Conservation (phyloP, 2,329 filamentous ascomycete species). For the Epichloe gansuensis region DNA sequence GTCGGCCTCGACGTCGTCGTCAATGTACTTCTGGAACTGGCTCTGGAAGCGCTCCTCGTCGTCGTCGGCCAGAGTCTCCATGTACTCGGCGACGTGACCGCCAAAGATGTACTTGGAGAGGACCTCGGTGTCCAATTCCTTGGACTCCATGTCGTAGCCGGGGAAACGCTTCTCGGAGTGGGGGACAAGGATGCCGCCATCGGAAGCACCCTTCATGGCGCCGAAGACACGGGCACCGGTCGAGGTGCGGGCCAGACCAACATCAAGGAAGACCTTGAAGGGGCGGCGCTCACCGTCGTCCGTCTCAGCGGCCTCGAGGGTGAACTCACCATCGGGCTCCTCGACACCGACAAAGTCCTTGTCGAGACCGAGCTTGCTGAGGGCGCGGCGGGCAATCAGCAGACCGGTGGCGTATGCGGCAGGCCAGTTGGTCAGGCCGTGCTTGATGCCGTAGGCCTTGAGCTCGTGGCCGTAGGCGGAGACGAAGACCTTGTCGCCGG, state of each 20-base stretch:
- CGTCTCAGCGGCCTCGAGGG: slow-evolving; percentile 80
- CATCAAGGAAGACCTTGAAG: slow-evolving; percentile 98
- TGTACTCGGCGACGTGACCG: slow-evolving; percentile 98
- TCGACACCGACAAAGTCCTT: slow-evolving; percentile 90
- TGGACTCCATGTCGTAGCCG: slow-evolving; percentile 89
- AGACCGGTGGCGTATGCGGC: slow-evolving; percentile 95
- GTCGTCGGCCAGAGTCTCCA: slow-evolving; percentile 98
- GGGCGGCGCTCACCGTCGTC: slow-evolving; percentile 89
- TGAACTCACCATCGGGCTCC: slow-evolving; percentile 94
- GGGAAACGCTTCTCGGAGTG: slow-evolving; percentile 99
- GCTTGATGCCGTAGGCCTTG: slow-evolving; percentile 90
- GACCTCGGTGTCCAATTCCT: slow-evolving; percentile 94
- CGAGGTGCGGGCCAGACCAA: slow-evolving; percentile 92
- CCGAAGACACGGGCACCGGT: slow-evolving; percentile 98
- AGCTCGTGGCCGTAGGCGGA: slow-evolving; percentile 96
- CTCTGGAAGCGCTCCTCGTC: slow-evolving; percentile 99
- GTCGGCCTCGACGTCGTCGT: slow-evolving; percentile 92
- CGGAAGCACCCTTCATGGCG: slow-evolving; percentile 98
- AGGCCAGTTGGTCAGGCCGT: slow-evolving; percentile 99
- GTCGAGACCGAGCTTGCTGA: slow-evolving; percentile 93
- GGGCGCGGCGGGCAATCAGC: slow-evolving; percentile 87
- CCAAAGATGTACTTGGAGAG: slow-evolving; percentile 99
- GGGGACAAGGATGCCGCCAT: slow-evolving; percentile 91
- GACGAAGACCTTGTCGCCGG: slow-evolving; percentile 91
- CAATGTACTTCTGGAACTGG: slow-evolving; percentile 96